Base-by-base conservation (phyloP, 1,284 basidiomycete genomes). In the Cystobasidium sp. region DNA sequence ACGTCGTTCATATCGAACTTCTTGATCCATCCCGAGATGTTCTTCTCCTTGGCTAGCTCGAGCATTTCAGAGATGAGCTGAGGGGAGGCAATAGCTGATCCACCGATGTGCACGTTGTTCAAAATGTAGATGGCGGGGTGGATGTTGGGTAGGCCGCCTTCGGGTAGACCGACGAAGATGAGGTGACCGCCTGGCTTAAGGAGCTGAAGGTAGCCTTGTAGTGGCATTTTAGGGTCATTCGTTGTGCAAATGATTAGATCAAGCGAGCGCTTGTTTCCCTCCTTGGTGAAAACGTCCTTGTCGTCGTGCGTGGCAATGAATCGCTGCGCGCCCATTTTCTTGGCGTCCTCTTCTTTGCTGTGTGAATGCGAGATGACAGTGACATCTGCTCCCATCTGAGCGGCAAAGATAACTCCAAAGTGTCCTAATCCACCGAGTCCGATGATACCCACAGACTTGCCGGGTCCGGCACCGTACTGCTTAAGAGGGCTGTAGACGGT, bases 391-490 rank as follows among this genome's bases (percentile, higher is more conserved):
- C 83, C 83, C 79, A 80, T 62, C 79, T 81, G 71, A 14, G 37
- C 14, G n/a, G 81, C 83, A 68, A 83, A 83, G 68, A 83, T 75
- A 43, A 82, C 79, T 73, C 79, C 81, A 68, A 78, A 77, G 68
- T 79, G 76, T 20, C 84, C 84, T 16, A 84, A 78, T 12, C 84
- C 84, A 10, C 84, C 84, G 61, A 84, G 80, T 47, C 84, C 75
- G 16, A 74, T 52, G 41, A 76, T 82, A 71, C 84, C 86, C 61
- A 87, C 85, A 44, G 83, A 79, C 81, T 84, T 85, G 43, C 83
- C 85, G 20, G 80, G 81, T 16, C 85, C 85, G 8, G 84, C 84
- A n/a, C 85, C 85, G 80, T 84, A 84, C 58, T 82, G 80, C 65
- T 77, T 79, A 9, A 86, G 78, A 3, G 85, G 86, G 8, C 81